Conservation (phyloP, 768 basidiomycete species). For the Russula vinacea region DNA sequence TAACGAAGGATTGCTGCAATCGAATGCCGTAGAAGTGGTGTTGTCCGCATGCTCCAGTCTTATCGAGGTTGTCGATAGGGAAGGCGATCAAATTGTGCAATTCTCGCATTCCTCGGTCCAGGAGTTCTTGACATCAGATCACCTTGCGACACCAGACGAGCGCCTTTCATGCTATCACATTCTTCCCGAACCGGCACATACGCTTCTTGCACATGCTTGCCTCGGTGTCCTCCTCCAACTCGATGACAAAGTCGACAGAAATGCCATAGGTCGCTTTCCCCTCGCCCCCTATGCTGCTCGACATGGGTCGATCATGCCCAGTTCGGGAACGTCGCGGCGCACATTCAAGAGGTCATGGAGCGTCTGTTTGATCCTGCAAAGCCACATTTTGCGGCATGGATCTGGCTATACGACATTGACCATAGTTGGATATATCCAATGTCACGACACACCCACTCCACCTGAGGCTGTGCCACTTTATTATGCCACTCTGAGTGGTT, state of each 20-base stretch:
- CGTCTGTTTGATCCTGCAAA: background rate
- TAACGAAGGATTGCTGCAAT: background rate
- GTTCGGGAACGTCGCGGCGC: background rate
- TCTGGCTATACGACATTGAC: background rate
- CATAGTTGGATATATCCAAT: background rate
- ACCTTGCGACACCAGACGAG: background rate
- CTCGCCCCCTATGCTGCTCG: background rate
- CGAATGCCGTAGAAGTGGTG: background rate
- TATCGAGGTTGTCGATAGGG: background rate
- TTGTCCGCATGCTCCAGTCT: background rate
- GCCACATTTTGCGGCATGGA: background rate
- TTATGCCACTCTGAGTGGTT: background rate
- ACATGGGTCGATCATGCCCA: background rate
- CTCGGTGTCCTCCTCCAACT: background rate
- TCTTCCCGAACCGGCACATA: background rate
- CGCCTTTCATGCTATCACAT: constrained; percentile 8
- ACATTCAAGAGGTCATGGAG: background rate
- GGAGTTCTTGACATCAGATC: constrained; percentile 8
- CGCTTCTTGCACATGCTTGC: background rate
- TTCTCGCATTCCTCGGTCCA: background rate
- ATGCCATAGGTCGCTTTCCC: background rate
- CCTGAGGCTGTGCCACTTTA: background rate
- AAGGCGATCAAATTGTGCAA: background rate
- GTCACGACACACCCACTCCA: background rate
- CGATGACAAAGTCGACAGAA: background rate